Evolutionary conservation across 495 filamentous ascomycete genomes (phyloP).

Genomic region (Penicillium roqueforti): DNA sequence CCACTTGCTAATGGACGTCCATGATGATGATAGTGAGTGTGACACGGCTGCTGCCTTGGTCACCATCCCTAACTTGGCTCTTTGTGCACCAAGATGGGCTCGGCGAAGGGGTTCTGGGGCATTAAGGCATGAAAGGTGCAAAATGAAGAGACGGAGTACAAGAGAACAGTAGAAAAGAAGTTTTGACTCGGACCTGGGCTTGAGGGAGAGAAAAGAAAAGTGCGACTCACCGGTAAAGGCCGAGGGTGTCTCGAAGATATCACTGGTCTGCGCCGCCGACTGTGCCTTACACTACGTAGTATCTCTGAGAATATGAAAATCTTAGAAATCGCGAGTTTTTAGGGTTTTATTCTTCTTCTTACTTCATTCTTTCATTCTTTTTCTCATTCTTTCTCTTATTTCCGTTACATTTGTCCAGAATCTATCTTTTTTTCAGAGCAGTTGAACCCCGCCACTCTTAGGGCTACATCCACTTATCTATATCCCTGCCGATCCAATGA

Average conservation of each 20-base stretch:
- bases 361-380: neutral
- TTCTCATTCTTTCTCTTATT: no score
- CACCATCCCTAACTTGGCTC: conserved; percentile 37
- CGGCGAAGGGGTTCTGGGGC: conserved; percentile 1
- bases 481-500: neutral
- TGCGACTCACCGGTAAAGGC: conserved; percentile 19
- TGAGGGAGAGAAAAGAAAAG: neutral
- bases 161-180: conserved; percentile 1
- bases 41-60: conserved; percentile 29
- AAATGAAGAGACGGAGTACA: neutral
- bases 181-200: neutral
- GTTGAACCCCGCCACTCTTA: neutral
- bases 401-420: neutral
- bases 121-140: conserved; percentile 16
- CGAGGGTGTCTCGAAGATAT: conserved; percentile 16
- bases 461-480: neutral
- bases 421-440: neutral
- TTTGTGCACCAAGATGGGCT: conserved; percentile 14
- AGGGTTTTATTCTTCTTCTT: neutral
- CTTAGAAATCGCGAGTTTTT: neutral
- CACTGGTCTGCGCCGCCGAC: conserved; percentile 29
- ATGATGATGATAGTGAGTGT: conserved; percentile 20
- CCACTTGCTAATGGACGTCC: conserved; percentile 19
- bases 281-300: conserved; percentile 26
- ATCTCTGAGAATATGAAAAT: conserved; percentile 19